Percentiles rank a stretch among this genome's conserved stretches.
These are phyloP conservation scores for Trypanosoma cruzi DNA, from an alignment of 208 protist genomes.

Conservation along the genomic window DNA sequence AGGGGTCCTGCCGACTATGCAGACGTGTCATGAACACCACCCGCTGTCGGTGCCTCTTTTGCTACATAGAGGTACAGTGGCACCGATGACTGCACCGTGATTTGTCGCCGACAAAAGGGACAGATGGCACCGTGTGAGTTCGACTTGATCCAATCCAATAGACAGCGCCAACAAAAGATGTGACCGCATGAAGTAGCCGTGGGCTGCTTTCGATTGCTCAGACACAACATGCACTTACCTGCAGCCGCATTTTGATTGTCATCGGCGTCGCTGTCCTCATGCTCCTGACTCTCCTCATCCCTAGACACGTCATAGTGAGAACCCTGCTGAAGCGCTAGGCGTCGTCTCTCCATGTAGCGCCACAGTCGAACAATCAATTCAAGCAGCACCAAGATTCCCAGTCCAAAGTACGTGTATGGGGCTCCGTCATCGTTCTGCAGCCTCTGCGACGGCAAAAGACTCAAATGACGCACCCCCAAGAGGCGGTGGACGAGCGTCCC, in stretches of 20 bases:
- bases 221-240: constrained; percentile 89
- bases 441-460: constrained; percentile 59
- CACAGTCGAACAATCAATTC: constrained; percentile 83
- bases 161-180: constrained; percentile 90
- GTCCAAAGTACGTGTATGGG: constrained; percentile 58
- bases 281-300: constrained; percentile 2
- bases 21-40: constrained; percentile 14
- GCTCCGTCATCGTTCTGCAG: constrained; percentile 61
- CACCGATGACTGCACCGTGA: constrained; percentile 74
- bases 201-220: constrained; percentile 71
- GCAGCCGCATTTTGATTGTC: constrained; percentile 33
- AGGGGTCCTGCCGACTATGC: neutral
- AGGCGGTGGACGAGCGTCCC: constrained; percentile 73
- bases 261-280: constrained; percentile 48
- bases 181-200: constrained; percentile 85
- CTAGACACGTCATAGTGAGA: constrained; percentile 7
- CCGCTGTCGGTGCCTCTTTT: constrained; percentile 50
- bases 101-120: constrained; percentile 86
- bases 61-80: constrained; percentile 85
- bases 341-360: constrained; percentile 43
- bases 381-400: constrained; percentile 70
- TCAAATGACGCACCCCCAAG: constrained; percentile 64
- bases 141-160: constrained; percentile 85
- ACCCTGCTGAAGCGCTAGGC: neutral
- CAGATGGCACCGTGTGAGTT: constrained; percentile 76